Base-by-base conservation (phyloP, 2,329 filamentous ascomycete genomes). In the Venturia pyrina region DNA sequence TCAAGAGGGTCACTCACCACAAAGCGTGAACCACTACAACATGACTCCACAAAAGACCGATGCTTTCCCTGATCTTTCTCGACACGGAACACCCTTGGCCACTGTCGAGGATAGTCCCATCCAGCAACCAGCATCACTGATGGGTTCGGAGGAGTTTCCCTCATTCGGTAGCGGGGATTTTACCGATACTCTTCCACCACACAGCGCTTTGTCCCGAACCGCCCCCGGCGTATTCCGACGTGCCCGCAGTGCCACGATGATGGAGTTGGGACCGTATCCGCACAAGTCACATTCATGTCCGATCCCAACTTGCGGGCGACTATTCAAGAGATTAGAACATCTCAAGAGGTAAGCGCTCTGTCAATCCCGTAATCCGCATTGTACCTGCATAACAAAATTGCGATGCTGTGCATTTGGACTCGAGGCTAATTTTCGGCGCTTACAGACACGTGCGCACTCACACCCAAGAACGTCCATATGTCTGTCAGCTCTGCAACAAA, bases 311-410 rank as follows among this genome's bases (percentile, higher is more conserved):
- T 99, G 95, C 76, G 95, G 95, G 65, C 89, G 95, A 73, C 85
- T 97, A 68, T 99, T 99, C 85, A 99, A 99, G 87, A 89, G 95
- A 78, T 86, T 99, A 82, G 95, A 99, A 82, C 95, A 99, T 81
- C 87, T 99, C 75, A 99, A 99, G 85, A 88, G 93, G 91, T 96
- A 91, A 87, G 89, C 82, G 74, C 74, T 70, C 72, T 72, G 72
- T 68, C 68, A 62, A 60, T 61, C 13, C 57, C 53, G 50, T 34
- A 40, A 21, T 10, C 13, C 34, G 46, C 56, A 46, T 43, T 56
- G 56, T 67, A 66, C 70, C 73, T 73, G 73, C 73, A 63, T 67
- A 62, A 50, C 65, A 56, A 66, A 69, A 70, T 67, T 66, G 65
- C 66, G 67, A 66, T 71, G 71, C 67, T 70, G 70, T 69, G 59